phyloP scores from a whole-genome alignment of 257 asterid species.

The Nicotiana benthamiana region DNA sequence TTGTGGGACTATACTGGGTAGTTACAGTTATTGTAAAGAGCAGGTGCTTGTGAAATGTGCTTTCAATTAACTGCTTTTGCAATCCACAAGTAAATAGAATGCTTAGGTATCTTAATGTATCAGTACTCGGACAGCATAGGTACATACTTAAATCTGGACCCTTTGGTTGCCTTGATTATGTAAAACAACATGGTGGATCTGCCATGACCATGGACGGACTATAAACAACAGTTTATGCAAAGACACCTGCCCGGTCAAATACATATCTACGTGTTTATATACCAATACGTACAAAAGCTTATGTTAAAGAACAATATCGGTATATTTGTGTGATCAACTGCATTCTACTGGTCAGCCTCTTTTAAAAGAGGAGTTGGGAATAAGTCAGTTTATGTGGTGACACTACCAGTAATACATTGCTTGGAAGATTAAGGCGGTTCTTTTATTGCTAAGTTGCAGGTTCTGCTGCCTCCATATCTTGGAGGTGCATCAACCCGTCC shows the following conservation, averaged over 20 bases:
- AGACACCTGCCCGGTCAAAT: background rate
- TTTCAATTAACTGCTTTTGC: background rate
- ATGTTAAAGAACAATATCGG: background rate
- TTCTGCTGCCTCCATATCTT: conserved; percentile 37
- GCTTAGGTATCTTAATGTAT: background rate
- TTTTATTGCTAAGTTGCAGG: conserved; percentile 22
- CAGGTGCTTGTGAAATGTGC: conserved; percentile 33
- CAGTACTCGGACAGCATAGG: background rate
- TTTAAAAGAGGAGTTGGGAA: background rate
- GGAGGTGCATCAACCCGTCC: conserved; percentile 17
- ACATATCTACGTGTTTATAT: background rate
- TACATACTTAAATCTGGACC: background rate
- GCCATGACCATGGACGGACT: background rate
- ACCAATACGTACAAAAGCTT: background rate
- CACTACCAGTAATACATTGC: background rate
- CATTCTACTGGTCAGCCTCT: background rate
- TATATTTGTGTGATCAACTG: background rate
- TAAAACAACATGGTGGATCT: background rate
- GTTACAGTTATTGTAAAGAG: background rate
- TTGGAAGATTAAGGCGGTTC: background rate
- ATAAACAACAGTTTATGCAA: background rate
- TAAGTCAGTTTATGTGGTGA: background rate
- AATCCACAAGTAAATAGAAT: background rate
- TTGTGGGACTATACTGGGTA: too few species aligned
- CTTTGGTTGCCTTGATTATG: background rate